Evolutionary conservation across 371 early-diverging fungal genomes (phyloP), one percentile per base, ranked within the genome.

Genomic region (Mucor saturninus): DNA sequence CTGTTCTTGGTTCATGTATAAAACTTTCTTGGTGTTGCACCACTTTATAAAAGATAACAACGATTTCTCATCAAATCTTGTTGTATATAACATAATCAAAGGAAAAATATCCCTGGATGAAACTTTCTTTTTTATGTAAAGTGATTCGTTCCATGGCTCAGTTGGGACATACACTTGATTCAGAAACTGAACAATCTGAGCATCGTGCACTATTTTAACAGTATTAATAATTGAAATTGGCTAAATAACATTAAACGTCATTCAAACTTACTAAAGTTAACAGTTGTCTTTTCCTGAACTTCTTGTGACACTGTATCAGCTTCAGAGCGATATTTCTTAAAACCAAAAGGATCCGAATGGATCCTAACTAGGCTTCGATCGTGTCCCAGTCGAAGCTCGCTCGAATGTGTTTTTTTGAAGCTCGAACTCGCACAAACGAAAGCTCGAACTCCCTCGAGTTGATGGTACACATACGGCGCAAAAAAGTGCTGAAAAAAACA

Each of bases 1-100:
- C 28, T 49, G 51, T 60, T 35, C 42, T 39, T 60, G 39, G 53
- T 60, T 49, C 37, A 60, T 52, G 49, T 51, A 59, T 59, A 59
- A 59, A 59, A 59, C 59, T 59, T 56, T 56, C 45, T 43, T 58
- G 43, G 49, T 28, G 46, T 21, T 54, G 54, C 49, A 58, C 49
- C 59, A 46, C 21, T 43, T 58, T 46, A 46, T 46, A 49, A 58
- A 58, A 46, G 59, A 29, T 58, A 46, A 29, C 29, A 31, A 37
- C 49, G 59, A 58, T 58, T 58, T 58, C 46, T 58, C 46, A 58
- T 37, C 43, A 21, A 21, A 21, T 29, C 56, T 42, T 14, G 37
- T 40, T 39, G 58, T 57, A 43, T 43, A 43, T 57, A 45, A 43
- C 45, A 57, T 57, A 57, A 57, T 30, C 45, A 57, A 46, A n/a